These are phyloP conservation scores for Tuber aestivum DNA, from an alignment of 495 filamentous ascomycete genomes.

Conservation along the genomic window DNA sequence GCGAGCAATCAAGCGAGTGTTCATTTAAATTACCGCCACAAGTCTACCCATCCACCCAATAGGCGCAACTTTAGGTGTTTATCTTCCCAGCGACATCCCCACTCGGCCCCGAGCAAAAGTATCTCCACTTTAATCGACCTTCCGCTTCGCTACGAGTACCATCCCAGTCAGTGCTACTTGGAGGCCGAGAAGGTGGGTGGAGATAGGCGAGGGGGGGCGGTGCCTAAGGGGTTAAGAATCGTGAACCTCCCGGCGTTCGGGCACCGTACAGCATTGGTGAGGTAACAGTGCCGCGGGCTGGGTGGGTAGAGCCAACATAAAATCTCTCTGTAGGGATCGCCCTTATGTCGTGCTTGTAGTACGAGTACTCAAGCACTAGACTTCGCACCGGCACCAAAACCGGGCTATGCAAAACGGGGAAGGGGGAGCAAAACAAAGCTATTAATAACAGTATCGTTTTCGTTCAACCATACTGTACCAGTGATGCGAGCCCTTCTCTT, in stretches of 20 bases:
- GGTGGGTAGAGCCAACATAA: too few species aligned
- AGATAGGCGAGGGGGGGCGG: not conserved
- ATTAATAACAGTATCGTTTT: not conserved
- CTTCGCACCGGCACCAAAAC: not conserved
- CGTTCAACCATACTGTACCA: not conserved
- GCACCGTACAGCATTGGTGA: not conserved
- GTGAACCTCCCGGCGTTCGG: not conserved
- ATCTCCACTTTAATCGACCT: not conserved
- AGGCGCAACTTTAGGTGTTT: not conserved
- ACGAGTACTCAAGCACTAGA: not conserved
- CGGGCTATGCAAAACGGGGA: not conserved
- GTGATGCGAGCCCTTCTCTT: not conserved
- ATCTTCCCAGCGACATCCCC: not conserved
- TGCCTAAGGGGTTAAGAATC: not conserved
- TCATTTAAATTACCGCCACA: not conserved
- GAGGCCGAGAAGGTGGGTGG: not conserved
- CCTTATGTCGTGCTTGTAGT: too few species aligned
- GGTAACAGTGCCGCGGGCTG: not conserved
- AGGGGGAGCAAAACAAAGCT: not conserved
- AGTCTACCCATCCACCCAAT: not conserved
- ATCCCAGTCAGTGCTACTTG: not conserved
- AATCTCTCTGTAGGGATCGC: too few species aligned
- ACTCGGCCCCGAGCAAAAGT: not conserved
- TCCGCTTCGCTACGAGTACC: not conserved
- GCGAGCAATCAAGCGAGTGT: not conserved